A percentile compares a stretch with the other conserved stretches of the same genome.
Evolutionary conservation across 768 basidiomycete species (phyloP).

Genomic region (Termitomyces sp.): DNA sequence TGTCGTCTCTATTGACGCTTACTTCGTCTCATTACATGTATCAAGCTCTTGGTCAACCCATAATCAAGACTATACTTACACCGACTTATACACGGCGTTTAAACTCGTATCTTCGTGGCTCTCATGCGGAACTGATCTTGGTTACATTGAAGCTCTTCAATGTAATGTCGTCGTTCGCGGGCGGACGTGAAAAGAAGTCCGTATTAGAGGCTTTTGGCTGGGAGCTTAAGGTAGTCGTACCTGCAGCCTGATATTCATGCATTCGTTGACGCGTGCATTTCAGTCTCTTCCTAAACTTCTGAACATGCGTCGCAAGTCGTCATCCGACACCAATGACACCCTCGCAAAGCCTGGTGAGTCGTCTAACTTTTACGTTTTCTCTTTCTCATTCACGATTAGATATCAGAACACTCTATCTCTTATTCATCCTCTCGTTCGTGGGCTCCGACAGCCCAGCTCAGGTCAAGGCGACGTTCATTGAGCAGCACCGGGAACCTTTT

Average conservation of each 20-base stretch:
- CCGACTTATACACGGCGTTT: conserved; percentile 46
- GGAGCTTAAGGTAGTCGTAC: conserved; percentile 60
- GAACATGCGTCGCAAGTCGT: conserved; percentile 53
- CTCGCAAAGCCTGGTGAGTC: conserved; percentile 54
- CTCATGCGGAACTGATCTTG: conserved; percentile 62
- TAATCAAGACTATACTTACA: conserved; percentile 57
- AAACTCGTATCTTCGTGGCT: conserved; percentile 56
- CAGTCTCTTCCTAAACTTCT: conserved; percentile 67
- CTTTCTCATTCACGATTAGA: conserved; percentile 9
- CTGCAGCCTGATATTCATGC: neutral
- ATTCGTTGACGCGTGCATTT: neutral
- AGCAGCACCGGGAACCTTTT: too few species aligned
- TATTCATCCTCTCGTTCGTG: too few species aligned
- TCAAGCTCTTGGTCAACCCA: conserved; percentile 56
- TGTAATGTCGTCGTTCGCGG: conserved; percentile 55
- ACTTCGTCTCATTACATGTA: conserved; percentile 66
- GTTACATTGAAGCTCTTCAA: conserved; percentile 62
- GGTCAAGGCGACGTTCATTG: too few species aligned
- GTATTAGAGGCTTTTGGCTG: conserved; percentile 71
- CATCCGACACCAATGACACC: conserved; percentile 29
- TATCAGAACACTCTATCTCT: too few species aligned
- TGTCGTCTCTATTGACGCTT: conserved; percentile 58
- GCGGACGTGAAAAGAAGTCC: too few species aligned
- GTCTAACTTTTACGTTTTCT: neutral
- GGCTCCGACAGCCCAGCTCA: too few species aligned